Evolutionary conservation across 352 stramenopile species (phyloP), one percentile per base, ranked within the genome.

Genomic region (Phytopythium montanum): DNA sequence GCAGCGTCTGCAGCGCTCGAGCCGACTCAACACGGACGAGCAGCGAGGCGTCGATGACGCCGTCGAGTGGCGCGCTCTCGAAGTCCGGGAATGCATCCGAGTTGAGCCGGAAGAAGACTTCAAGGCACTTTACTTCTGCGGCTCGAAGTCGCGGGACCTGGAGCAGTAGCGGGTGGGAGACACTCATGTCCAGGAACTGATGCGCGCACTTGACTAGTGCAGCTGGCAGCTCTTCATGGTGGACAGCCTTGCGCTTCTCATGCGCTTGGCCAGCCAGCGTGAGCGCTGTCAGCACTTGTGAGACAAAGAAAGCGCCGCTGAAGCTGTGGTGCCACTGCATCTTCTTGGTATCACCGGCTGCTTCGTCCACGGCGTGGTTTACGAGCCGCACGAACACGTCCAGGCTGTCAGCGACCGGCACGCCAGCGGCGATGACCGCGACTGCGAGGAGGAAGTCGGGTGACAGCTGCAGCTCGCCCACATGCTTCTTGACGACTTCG

Each of bases 391-490:
- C 33, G 21, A 87, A 67, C 5, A 82, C 33, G 33, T 90, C 75
- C 14, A 90, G 63, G 33, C 81, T 91, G 44, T 88, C 76, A 7
- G 53, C 67, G 5, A 77, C 80, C 28, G 68, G 62, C 1, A 94
- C 69, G 54, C 80, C 71, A 59, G 80, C 88, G 9, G 91, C 52
- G 51, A 91, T 63, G 59, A 79, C 72, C 10, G 79, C 71, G 23
- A 89, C 53, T 12, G 76, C 82, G 13, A 92, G 60, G 50, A 91
- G 46, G 59, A 80, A 92, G 68, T 94, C 85, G 3, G 80, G 80
- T 1, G 75, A 68, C 60, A 92, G 86, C 6, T 76, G 61, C 39
- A 90, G 49, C 25, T 72, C 59, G 3, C 64, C 41, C 0, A 70
- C 71, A 36, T 82, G 70, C 14, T 75, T 78, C 34, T 76, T 72